Base-by-base conservation (phyloP, 2,329 filamentous ascomycete species). In the Penicillium digitatum region DNA sequence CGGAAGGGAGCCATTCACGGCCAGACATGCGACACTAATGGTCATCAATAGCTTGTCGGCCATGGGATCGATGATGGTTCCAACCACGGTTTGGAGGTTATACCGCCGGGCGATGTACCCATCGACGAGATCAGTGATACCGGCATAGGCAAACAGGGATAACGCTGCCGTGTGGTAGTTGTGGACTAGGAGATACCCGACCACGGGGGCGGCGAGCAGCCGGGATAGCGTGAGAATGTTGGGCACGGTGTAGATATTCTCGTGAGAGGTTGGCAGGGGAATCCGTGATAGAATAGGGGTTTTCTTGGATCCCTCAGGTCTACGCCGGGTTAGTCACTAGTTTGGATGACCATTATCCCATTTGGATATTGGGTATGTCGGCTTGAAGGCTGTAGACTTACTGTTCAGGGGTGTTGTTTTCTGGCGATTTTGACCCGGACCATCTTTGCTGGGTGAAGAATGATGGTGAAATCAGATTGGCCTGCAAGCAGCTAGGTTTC, bases 21-120 rank as follows among this genome's bases (percentile, higher is more conserved):
- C 91, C 42, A 97, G 76, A 61, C 89, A 91, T 12, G 93, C 86
- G 0, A 93, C 95, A 65, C 95, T 75, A 55, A 96, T 85, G 0
- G 93, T 96, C 94, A 99, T 97, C 61, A 99, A 82, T 9, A 85
- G 83, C 77, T 99, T 99, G 75, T 99, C 94, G 3, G 94, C 94
- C 88, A 96, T 94, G 6, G 94, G 94, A 68, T 96, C 92, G 59
- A 99, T 90, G 29, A 99, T 85, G 52, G 90, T 95, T 52, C 94
- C 94, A 10, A 97, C 90, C 1, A 99, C 93, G 0, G 94, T 97
- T 73, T 94, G 88, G 54, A 90, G 81, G 48, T 93, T 87, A 85
- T 88, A 97, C 57, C 81, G 83, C 38, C 94, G 84, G 26, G 94
- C 94, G 66, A 99, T 94, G 82, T 87, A 97, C 54, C 94, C 94